Conservation (phyloP, 1,284 basidiomycete species). For the Moniliella sp. region DNA sequence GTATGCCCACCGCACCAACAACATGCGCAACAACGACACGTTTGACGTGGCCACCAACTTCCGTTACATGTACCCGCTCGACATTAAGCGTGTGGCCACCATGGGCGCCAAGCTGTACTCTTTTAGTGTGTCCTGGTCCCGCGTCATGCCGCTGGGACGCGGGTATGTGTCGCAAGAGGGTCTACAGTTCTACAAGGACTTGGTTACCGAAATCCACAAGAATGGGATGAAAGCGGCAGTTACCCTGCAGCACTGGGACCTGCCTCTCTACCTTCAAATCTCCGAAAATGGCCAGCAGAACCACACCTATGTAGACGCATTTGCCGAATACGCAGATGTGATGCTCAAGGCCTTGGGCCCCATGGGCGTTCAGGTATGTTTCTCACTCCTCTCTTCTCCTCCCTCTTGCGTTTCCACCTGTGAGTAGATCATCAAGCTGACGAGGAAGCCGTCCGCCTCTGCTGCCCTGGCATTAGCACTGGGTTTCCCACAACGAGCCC, state of each 20-base stretch:
- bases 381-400: too few species aligned
- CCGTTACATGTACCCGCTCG: slow-evolving; percentile 8
- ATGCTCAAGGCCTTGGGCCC: too few species aligned
- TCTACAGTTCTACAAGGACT: slow-evolving; percentile 6
- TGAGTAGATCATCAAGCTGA: too few species aligned
- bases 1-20: slow-evolving; percentile 3
- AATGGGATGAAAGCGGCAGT: slow-evolving; percentile 8
- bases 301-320: too few species aligned
- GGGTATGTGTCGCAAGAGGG: slow-evolving; percentile 7
- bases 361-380: too few species aligned
- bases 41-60: slow-evolving; percentile 9
- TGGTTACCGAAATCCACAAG: slow-evolving; percentile 5
- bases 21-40: slow-evolving; percentile 5
- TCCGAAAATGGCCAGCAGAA: too few species aligned
- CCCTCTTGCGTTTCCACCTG: too few species aligned
- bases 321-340: too few species aligned
- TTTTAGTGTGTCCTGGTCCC: slow-evolving; percentile 12
- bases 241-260: slow-evolving; percentile 2
- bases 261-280: too few species aligned
- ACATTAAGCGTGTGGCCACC: slow-evolving; percentile 8
- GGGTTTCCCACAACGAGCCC: too few species aligned
- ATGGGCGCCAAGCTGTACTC: slow-evolving; percentile 12
- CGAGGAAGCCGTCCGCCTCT: too few species aligned
- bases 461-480: too few species aligned
- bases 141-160: slow-evolving; percentile 9